Evolutionary conservation across 495 filamentous ascomycete species (phyloP).

Genomic region (Tuber calosporum): DNA sequence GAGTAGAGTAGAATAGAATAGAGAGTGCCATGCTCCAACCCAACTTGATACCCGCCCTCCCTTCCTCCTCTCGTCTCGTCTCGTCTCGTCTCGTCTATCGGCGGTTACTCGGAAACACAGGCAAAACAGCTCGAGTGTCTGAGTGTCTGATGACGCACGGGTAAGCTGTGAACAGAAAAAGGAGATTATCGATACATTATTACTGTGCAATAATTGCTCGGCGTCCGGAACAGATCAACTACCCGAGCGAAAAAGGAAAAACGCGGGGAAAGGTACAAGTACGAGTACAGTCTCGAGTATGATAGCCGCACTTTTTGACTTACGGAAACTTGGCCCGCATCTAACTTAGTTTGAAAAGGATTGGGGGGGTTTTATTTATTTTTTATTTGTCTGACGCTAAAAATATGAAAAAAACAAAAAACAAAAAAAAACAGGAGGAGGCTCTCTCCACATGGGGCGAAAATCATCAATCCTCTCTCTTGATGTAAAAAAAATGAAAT

Average conservation of each 20-base stretch:
- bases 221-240: background rate
- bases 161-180: no score
- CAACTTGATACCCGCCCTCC: background rate
- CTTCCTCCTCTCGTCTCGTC: no score
- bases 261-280: background rate
- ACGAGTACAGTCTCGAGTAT: no score
- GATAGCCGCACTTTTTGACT: no score
- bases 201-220: no score
- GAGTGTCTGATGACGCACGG: no score
- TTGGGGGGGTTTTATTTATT: no score
- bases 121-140: background rate
- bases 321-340: background rate
- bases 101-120: background rate
- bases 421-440: background rate
- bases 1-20: no score
- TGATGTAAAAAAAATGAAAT: conserved; percentile 3
- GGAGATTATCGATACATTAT: background rate
- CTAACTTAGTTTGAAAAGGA: background rate
- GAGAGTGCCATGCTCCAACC: background rate
- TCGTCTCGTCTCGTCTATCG: background rate
- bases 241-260: background rate
- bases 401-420: conserved; percentile 2
- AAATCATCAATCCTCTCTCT: no score
- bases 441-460: no score
- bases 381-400: no score